A percentile compares a stretch with the other conserved stretches of the same genome.
Conservation (phyloP, 1,139 yeast species). For the Diutina sp. region DNA sequence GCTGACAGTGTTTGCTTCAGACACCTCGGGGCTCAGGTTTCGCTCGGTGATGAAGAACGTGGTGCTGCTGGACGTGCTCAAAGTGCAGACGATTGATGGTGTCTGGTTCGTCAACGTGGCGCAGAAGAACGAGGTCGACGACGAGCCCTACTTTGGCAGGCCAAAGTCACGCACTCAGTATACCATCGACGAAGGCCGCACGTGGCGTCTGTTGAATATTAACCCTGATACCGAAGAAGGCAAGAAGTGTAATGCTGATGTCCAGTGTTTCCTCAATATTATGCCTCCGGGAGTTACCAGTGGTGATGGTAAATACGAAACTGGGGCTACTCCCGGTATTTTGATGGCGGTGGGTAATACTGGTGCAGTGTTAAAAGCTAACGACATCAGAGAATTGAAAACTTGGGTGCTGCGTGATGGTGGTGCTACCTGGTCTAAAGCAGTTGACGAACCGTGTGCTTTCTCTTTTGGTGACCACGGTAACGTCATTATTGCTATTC, state of each 20-base stretch:
- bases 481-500: conserved; percentile 55
- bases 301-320: conserved; percentile 43
- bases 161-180: conserved; percentile 17
- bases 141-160: conserved; percentile 3
- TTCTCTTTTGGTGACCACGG: conserved; percentile 75
- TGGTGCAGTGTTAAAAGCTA: conserved; percentile 19
- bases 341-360: conserved; percentile 46
- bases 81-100: conserved; percentile 56
- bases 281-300: conserved; percentile 34
- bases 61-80: conserved; percentile 31
- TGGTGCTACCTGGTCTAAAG: conserved; percentile 57
- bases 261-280: conserved; percentile 46
- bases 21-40: conserved; percentile 50
- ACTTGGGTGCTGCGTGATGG: conserved; percentile 70
- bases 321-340: conserved; percentile 66
- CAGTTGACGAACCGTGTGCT: conserved; percentile 40
- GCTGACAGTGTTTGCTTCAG: conserved; percentile 43
- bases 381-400: conserved; percentile 12
- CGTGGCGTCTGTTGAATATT: conserved; percentile 33
- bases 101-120: conserved; percentile 47
- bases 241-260: conserved; percentile 34
- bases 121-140: conserved; percentile 12
- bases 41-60: conserved; percentile 27
- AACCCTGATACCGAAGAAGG: conserved; percentile 18
- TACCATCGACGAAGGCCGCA: conserved; percentile 52